Evolutionary conservation across 176 grass and related monocot genomes (phyloP), one percentile per base, ranked within the genome.

Genomic region (Dendrocalamus sinicus): DNA sequence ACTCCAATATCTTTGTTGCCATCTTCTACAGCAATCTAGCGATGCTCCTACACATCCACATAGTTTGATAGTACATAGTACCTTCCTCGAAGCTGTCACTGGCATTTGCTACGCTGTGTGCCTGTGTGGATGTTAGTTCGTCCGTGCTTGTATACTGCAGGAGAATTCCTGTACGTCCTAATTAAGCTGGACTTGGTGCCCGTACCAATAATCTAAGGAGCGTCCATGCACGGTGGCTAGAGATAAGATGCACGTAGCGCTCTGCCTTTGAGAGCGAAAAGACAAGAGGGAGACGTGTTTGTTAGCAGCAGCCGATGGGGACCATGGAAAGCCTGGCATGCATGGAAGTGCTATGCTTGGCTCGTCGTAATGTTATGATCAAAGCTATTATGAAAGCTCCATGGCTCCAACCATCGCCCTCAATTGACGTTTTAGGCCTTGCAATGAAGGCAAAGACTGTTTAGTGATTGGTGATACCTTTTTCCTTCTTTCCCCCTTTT

Each of bases 141-240:
- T 13, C 2, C 41, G 9, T 76, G 59, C 48, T 19, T 20, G 70
- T 26, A 76, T 47, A 24, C 79, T n/a, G 84, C 67, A 81, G 17
- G 46, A 68, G 1, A 81, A 81, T 37, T 39, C 19, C 16, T 15
- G 68, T 60, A 66, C 46, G 53, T 44, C 71, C 70, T 28, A 79
- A 79, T 75, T 75, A 65, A 72, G 64, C 76, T 22, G 45, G 70
- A 39, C 76, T 63, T 54, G 85, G 89, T 76, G 89, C 68, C 62
- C 64, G 81, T 69, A 63, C 81, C 15, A 47, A 62, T 76, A 61
- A 80, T 76, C 46, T n/a, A 84, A 37, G 35, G 30, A 74, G 48
- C 50, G 0, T 9, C 59, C 12, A 5, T 19, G 59, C 61, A 78
- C 83, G 51, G 83, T 55, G 12, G 73, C 37, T 55, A 66, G 28